Conservation (phyloP, 352 stramenopile species). For the Phytophthora constricta region DNA sequence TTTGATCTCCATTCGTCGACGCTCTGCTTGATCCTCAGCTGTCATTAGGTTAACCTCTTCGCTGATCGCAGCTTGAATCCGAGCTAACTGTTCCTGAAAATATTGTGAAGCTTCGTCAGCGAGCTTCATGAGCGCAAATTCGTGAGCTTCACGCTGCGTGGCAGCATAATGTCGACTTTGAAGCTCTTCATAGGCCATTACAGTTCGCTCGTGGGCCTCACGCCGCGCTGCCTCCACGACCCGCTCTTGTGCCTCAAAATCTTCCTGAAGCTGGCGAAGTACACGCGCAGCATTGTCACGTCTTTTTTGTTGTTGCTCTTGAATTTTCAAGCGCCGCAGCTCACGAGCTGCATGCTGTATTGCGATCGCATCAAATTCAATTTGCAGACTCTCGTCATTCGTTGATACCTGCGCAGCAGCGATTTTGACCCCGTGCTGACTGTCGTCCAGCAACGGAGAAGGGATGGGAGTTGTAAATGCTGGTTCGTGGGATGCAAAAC, state of each 20-base stretch:
- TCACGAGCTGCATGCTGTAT: conserved; percentile 30
- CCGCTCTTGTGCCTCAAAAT: conserved; percentile 27
- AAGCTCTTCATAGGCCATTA: conserved; percentile 28
- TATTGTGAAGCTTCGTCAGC: conserved; percentile 29
- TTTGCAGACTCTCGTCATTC: neutral
- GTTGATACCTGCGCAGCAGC: neutral
- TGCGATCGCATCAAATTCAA: conserved; percentile 16
- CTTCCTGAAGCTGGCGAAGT: conserved; percentile 27
- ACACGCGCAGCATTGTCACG: conserved; percentile 15
- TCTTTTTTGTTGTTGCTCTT: conserved; percentile 21
- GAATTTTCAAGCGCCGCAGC: conserved; percentile 18
- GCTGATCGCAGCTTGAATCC: conserved; percentile 3
- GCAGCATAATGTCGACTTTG: conserved; percentile 7
- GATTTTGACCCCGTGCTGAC: neutral
- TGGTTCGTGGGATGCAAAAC: no score
- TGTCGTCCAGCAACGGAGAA: neutral
- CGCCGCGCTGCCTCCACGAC: conserved; percentile 4
- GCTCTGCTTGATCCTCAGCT: conserved; percentile 32
- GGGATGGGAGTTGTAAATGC: neutral
- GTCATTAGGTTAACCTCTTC: conserved; percentile 19
- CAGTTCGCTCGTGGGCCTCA: conserved; percentile 22
- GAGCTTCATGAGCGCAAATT: conserved; percentile 7
- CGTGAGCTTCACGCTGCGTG: conserved; percentile 16
- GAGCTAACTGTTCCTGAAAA: conserved; percentile 3
- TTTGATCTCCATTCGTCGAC: conserved; percentile 23